Evolutionary conservation across 1,139 yeast genomes (phyloP).

Genomic region (Scheffersomyces lignicola): DNA sequence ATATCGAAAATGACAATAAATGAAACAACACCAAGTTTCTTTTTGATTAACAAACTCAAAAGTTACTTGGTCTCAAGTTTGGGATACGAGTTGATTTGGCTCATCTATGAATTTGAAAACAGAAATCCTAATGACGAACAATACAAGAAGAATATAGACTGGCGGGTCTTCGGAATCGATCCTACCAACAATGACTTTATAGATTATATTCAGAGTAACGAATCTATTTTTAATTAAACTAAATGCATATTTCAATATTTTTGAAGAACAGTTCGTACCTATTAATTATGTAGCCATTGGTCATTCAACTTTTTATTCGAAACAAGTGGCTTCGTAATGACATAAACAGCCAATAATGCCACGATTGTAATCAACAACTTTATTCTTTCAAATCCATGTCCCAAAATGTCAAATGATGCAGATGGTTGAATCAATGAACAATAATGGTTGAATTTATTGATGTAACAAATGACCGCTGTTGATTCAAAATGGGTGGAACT

Average conservation of each 20-base stretch:
- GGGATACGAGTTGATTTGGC: slow-evolving; percentile 43
- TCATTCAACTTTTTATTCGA: slow-evolving; percentile 44
- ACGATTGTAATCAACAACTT: slow-evolving; percentile 64
- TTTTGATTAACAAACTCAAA: slow-evolving; percentile 36
- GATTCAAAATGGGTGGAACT: slow-evolving; percentile 78
- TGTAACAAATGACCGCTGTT: slow-evolving; percentile 68
- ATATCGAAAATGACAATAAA: slow-evolving; percentile 9
- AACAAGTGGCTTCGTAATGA: slow-evolving; percentile 60
- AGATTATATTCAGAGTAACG: slow-evolving; percentile 17
- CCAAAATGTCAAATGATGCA: slow-evolving; percentile 75
- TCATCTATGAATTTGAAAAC: slow-evolving; percentile 30
- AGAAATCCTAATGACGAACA: slow-evolving; percentile 5
- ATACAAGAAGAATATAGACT: slow-evolving; percentile 18
- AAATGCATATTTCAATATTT: slow-evolving; percentile 6
- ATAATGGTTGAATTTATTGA: slow-evolving; percentile 66
- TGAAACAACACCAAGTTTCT: slow-evolving; percentile 17
- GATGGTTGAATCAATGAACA: slow-evolving; percentile 82
- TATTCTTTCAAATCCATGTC: slow-evolving; percentile 63
- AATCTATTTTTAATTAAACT: slow-evolving; percentile 13
- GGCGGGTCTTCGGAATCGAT: slow-evolving; percentile 33
- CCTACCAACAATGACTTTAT: slow-evolving; percentile 18
- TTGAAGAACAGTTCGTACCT: neutral
- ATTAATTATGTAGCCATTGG: slow-evolving; percentile 29
- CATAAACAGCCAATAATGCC: slow-evolving; percentile 45
- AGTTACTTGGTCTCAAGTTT: slow-evolving; percentile 41